A percentile compares a stretch with the other conserved stretches of the same genome.
Evolutionary conservation across 306 rosid species (phyloP).

Genomic region (Biancaea sappan): DNA sequence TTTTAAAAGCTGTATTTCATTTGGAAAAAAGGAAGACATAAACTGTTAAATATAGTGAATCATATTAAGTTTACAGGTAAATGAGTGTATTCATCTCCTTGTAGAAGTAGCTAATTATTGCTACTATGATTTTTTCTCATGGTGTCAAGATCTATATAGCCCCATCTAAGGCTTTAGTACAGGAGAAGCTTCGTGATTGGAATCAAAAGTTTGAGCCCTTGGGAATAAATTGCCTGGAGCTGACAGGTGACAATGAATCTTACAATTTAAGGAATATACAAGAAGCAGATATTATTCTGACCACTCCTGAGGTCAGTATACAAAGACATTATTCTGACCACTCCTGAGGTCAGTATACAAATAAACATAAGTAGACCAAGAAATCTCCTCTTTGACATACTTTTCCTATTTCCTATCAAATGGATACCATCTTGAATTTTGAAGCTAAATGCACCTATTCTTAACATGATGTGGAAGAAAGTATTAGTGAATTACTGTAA

Average conservation of each 20-base stretch:
- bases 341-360: slow-evolving; percentile 80
- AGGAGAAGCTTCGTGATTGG: slow-evolving; percentile 96
- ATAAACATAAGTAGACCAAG: slow-evolving; percentile 10
- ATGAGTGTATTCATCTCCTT: slow-evolving; percentile 11
- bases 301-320: slow-evolving; percentile 90
- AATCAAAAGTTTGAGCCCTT: slow-evolving; percentile 72
- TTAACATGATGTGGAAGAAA: not conserved
- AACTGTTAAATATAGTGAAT: slow-evolving; percentile 33
- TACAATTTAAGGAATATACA: slow-evolving; percentile 71
- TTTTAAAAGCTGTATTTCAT: slow-evolving; percentile 5
- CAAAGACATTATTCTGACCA: slow-evolving; percentile 80
- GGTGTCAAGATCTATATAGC: slow-evolving; percentile 77
- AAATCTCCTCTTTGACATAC: slow-evolving; percentile 1
- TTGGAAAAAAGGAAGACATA: slow-evolving; percentile 5
- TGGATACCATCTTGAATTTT: slow-evolving; percentile 24
- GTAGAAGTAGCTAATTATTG: slow-evolving; percentile 27
- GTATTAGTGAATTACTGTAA: not conserved
- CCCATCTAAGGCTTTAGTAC: slow-evolving; percentile 97
- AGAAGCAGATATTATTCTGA: slow-evolving; percentile 90
- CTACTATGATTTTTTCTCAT: slow-evolving; percentile 40
- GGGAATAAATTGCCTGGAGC: slow-evolving; percentile 85
- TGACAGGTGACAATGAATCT: slow-evolving; percentile 88
- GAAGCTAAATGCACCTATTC: slow-evolving; percentile 20
- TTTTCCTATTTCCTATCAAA: slow-evolving; percentile 4
- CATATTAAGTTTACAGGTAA: slow-evolving; percentile 35